These are phyloP conservation scores for Leptodontidium sp. DNA, from an alignment of 2,329 filamentous ascomycete genomes.

Conservation along the genomic window DNA sequence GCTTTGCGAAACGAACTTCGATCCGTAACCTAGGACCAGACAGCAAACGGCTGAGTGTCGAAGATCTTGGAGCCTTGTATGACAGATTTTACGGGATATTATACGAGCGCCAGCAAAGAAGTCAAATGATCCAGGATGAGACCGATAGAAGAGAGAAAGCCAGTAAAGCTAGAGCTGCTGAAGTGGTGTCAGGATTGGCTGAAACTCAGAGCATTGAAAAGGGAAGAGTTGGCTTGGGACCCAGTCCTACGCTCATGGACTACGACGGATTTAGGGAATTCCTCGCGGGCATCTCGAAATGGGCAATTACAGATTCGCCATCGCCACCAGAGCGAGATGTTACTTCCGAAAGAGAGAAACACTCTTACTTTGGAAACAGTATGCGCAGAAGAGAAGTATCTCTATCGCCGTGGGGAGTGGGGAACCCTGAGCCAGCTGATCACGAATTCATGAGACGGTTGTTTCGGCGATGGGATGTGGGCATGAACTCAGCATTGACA, in stretches of 20 bases:
- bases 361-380: slow-evolving; percentile 68
- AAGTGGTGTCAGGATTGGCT: slow-evolving; percentile 51
- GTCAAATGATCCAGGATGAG: slow-evolving; percentile 79
- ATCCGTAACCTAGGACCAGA: slow-evolving; percentile 96
- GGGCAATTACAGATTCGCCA: slow-evolving; percentile 90
- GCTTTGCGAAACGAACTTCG: slow-evolving; percentile 94
- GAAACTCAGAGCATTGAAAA: slow-evolving; percentile 72
- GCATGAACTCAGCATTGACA: slow-evolving; percentile 78
- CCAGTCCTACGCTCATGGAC: slow-evolving; percentile 93
- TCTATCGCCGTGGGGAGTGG: slow-evolving; percentile 62
- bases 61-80: slow-evolving; percentile 89
- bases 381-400: slow-evolving; percentile 51
- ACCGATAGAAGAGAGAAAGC: slow-evolving; percentile 71
- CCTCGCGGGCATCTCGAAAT: slow-evolving; percentile 85
- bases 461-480: slow-evolving; percentile 87
- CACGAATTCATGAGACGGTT: slow-evolving; percentile 93
- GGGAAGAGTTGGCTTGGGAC: slow-evolving; percentile 85
- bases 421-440: slow-evolving; percentile 77
- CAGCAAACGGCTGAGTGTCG: slow-evolving; percentile 86
- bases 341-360: slow-evolving; percentile 59
- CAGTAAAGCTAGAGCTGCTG: slow-evolving; percentile 61
- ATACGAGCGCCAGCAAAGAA: slow-evolving; percentile 89
- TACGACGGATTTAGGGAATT: slow-evolving; percentile 97
- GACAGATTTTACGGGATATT: slow-evolving; percentile 92
- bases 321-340: slow-evolving; percentile 60